Base-by-base conservation (phyloP, 495 filamentous ascomycete species). In the Podospora didyma region DNA sequence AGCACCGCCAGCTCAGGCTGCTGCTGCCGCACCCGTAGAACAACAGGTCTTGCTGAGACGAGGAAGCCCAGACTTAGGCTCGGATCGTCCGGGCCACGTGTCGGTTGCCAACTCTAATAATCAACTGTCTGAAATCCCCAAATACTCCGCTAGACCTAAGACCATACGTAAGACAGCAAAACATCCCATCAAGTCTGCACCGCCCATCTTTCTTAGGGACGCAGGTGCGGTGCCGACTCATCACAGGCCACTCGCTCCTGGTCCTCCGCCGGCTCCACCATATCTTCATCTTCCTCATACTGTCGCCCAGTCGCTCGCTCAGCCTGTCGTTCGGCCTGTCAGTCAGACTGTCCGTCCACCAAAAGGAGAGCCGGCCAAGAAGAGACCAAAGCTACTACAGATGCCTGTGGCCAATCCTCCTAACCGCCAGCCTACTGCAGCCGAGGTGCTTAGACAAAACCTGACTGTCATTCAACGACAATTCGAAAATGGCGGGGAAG, bases 351-450 rank as follows among this genome's bases (percentile, higher is more conserved):
- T 34, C 3, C 10, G 12, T 23, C 19, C 17, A 2, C 23, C 0
- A 10, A 42, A 41, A 52, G 56, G 51, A 17, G 58, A 65, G 37
- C 58, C 62, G 10, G 16, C 45, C 10, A 57, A 46, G 35, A 69
- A 65, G 20, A 52, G 60, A 31, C 54, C 23, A 46, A 55, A 46
- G n/a, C n/a, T n/a, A 17, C 21, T 58, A 6, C 55, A 64, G 35
- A 34, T 54, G 10, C 19, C 59, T 10, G 16, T 49, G 16, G 20
- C 14, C 12, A 44, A 26, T 20, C 54, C 53, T 7, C 48, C 47
- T 10, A 53, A 59, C 16, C 1, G 52, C 14, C 44, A 17, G 21
- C 16, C 35, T 2, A 54, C 59, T 28, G 58, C 49, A 42, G 11
- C 23, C 17, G 6, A 14, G 2, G 16, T 24, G 2, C 7, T 46